Percentiles rank a stretch among this genome's conserved stretches.
These are phyloP conservation scores for Mortierella antarctica DNA, from an alignment of 192 early-diverging fungal genomes.

Conservation along the genomic window DNA sequence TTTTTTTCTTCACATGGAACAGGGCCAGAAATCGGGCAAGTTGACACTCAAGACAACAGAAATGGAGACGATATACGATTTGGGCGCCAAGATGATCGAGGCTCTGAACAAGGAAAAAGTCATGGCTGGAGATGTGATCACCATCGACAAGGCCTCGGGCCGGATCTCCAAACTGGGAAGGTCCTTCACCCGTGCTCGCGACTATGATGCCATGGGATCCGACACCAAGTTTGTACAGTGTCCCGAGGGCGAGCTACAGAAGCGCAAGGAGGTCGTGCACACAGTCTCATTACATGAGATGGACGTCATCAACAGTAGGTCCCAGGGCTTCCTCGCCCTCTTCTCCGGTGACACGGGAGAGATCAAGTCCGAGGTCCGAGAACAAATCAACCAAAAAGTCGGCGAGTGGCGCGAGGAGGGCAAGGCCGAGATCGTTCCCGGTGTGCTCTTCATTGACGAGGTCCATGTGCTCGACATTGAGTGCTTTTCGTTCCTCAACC, in stretches of 20 bases:
- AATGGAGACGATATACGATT: conserved; percentile 99
- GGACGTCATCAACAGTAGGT: conserved; percentile 98
- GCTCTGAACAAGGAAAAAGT: conserved; percentile 98
- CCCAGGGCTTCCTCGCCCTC: conserved; percentile 96
- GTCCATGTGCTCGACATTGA: conserved; percentile 99
- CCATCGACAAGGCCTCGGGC: conserved; percentile 98
- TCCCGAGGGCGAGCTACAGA: conserved; percentile 98
- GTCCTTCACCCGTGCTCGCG: conserved; percentile 96
- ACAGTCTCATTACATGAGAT: conserved; percentile 99
- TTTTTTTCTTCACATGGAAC: neutral
- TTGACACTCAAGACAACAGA: conserved; percentile 99
- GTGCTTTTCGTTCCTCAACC: conserved; percentile 98
- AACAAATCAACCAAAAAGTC: conserved; percentile 98
- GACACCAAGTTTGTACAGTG: conserved; percentile 99
- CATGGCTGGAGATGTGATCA: conserved; percentile 95
- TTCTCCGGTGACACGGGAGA: conserved; percentile 99
- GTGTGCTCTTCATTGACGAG: conserved; percentile 98
- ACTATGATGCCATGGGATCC: conserved; percentile 98
- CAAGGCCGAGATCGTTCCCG: conserved; percentile 98
- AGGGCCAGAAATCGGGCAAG: conserved; percentile 96
- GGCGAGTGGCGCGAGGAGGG: conserved; percentile 99
- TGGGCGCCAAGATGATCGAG: conserved; percentile 99
- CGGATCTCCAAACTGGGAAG: conserved; percentile 95
- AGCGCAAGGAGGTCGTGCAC: conserved; percentile 96
- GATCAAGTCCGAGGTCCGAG: conserved; percentile 96